These are phyloP conservation scores for Astrothelium subdiscretum DNA, from an alignment of 495 filamentous ascomycete genomes.

Conservation along the genomic window DNA sequence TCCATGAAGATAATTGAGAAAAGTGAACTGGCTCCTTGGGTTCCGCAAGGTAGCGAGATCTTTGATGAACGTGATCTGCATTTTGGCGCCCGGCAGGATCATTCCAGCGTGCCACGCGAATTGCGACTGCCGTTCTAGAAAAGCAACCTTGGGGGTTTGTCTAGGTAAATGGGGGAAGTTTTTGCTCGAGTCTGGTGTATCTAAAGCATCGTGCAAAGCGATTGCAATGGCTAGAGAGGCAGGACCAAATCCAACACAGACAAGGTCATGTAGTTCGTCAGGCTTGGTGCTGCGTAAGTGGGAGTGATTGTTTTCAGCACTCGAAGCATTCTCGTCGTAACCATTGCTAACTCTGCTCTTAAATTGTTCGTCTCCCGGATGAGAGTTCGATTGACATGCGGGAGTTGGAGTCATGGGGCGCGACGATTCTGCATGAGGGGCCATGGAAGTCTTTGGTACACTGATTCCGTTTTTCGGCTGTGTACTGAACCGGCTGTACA, in stretches of 20 bases:
- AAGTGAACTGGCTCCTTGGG: conserved; percentile 84
- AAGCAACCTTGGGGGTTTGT: conserved; percentile 56
- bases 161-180: conserved; percentile 15
- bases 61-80: conserved; percentile 98
- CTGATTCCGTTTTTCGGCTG: too few relatives aligned
- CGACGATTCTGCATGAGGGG: background rate
- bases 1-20: conserved; percentile 81
- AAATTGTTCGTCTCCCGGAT: background rate
- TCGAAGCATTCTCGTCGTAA: background rate
- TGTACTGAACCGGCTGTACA: too few relatives aligned
- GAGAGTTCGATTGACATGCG: background rate
- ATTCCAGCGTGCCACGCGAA: conserved; percentile 95
- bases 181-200: conserved; percentile 11
- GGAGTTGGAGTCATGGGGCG: background rate
- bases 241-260: conserved; percentile 90
- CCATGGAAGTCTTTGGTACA: background rate
- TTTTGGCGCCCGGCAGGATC: conserved; percentile 82
- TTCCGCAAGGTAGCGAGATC: conserved; percentile 83
- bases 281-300: conserved; percentile 29
- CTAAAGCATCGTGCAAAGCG: conserved; percentile 63
- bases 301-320: conserved; percentile 14
- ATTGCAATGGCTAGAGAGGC: conserved; percentile 88
- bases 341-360: background rate
- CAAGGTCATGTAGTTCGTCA: conserved; percentile 60
- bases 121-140: conserved; percentile 69